These are phyloP conservation scores for Solanum medicagineum DNA, from an alignment of 257 asterid genomes.

Conservation along the genomic window DNA sequence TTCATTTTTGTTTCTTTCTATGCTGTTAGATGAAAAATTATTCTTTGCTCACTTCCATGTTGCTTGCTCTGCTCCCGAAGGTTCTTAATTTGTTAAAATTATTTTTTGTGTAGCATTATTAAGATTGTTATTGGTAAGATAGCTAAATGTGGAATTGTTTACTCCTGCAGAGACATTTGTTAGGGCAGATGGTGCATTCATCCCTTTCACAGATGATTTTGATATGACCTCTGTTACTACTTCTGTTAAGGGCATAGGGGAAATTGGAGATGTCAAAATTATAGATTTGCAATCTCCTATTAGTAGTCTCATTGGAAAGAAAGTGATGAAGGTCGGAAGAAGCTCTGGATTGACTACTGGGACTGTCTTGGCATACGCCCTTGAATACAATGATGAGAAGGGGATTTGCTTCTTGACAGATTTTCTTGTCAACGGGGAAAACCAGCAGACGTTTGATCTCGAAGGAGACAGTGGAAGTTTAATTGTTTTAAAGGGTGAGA, in stretches of 20 bases:
- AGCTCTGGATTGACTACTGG: constrained; percentile 96
- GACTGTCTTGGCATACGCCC: constrained; percentile 87
- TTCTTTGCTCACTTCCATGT: neutral
- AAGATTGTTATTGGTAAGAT: neutral
- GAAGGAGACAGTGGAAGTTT: constrained; percentile 99
- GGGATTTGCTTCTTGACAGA: constrained; percentile 90
- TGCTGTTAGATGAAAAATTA: neutral
- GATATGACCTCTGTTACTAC: constrained; percentile 64
- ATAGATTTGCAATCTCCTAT: constrained; percentile 93
- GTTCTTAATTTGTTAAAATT: neutral
- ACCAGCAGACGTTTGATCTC: constrained; percentile 89
- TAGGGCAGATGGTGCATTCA: constrained; percentile 94
- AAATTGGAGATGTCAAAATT: constrained; percentile 55
- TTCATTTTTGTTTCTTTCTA: neutral
- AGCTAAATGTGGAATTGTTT: neutral
- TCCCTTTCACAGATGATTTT: constrained; percentile 86
- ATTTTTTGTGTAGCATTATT: neutral
- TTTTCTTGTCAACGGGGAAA: constrained; percentile 93
- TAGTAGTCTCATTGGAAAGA: constrained; percentile 67
- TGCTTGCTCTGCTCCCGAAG: neutral
- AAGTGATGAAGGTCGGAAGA: constrained; percentile 89
- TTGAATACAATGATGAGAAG: constrained; percentile 91
- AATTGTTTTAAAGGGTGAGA: constrained; percentile 52
- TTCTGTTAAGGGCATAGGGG: constrained; percentile 76
- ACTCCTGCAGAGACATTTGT: constrained; percentile 78